Conservation (phyloP, 2,329 filamentous ascomycete species). For the Aspergillus udagawae region DNA sequence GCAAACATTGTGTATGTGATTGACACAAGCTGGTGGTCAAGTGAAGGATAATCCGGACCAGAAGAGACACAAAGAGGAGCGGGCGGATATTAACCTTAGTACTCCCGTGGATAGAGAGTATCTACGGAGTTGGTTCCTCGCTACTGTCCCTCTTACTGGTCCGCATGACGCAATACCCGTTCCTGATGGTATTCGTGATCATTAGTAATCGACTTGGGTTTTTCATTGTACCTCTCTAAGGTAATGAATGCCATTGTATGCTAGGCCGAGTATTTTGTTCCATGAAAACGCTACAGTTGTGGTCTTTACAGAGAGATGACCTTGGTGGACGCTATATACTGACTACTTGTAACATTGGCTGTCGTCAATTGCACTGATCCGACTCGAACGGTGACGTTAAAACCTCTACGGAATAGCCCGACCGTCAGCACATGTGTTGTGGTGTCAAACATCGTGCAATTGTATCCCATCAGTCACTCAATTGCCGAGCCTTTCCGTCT, state of each 20-base stretch:
- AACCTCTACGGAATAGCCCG: no score
- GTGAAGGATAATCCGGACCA: constrained; percentile 5
- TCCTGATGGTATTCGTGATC: constrained; percentile 4
- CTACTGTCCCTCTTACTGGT: not conserved
- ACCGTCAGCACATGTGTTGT: no score
- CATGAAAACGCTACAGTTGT: not conserved
- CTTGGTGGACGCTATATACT: not conserved
- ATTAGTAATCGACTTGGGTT: constrained; percentile 5
- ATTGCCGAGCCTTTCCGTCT: not conserved
- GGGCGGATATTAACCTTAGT: not conserved
- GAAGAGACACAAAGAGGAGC: not conserved
- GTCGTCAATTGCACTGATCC: not conserved
- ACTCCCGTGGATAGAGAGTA: not conserved
- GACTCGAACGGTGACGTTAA: no score
- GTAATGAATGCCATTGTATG: not conserved
- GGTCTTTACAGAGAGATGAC: not conserved
- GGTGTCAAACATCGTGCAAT: no score
- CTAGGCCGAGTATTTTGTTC: not conserved
- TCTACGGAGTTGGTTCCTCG: constrained; percentile 10
- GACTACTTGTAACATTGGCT: not conserved
- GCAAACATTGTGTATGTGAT: constrained; percentile 58
- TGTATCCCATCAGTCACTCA: no score
- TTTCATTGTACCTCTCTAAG: not conserved
- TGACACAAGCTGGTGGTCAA: constrained; percentile 13
- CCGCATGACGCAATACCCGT: constrained; percentile 28